phyloP scores from a whole-genome alignment of 768 basidiomycete genomes.

The Auricularia sp. region DNA sequence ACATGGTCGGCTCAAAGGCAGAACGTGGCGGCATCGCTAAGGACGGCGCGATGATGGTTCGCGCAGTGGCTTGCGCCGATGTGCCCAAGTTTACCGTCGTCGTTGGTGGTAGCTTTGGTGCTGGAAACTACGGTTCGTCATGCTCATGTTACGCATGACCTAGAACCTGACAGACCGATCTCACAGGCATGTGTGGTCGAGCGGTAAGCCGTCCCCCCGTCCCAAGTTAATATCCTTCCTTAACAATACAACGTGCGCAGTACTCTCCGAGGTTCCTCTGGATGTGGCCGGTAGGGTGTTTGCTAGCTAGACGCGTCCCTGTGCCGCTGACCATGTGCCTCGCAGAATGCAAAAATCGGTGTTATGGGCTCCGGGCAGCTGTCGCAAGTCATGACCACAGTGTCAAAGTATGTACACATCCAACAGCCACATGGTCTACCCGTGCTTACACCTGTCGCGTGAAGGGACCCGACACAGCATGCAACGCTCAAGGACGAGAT shows the following conservation, averaged over 20 bases:
- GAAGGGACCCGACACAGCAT: constrained; percentile 73
- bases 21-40: constrained; percentile 92
- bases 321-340: not conserved
- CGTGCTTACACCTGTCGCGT: not conserved
- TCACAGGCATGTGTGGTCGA: constrained; percentile 79
- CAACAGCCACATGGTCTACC: no score
- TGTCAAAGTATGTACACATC: constrained; percentile 53
- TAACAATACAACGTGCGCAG: constrained; percentile 25
- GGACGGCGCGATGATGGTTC: constrained; percentile 95
- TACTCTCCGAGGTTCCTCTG: constrained; percentile 92
- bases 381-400: constrained; percentile 84
- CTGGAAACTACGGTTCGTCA: constrained; percentile 80
- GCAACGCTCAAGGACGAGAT: constrained; percentile 67
- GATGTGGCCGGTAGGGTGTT: constrained; percentile 85
- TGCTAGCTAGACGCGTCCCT: constrained; percentile 1
- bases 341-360: constrained; percentile 79
- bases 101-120: constrained; percentile 89
- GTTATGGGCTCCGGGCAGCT: constrained; percentile 95
- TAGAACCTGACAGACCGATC: constrained; percentile 3
- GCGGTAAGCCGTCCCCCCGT: constrained; percentile 49
- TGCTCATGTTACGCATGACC: constrained; percentile 5
- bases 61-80: constrained; percentile 86
- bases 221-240: not conserved
- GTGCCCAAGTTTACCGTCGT: constrained; percentile 91
- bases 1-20: constrained; percentile 95